Base-by-base conservation (phyloP, 2,329 filamentous ascomycete species). In the Elsinoe batatas region DNA sequence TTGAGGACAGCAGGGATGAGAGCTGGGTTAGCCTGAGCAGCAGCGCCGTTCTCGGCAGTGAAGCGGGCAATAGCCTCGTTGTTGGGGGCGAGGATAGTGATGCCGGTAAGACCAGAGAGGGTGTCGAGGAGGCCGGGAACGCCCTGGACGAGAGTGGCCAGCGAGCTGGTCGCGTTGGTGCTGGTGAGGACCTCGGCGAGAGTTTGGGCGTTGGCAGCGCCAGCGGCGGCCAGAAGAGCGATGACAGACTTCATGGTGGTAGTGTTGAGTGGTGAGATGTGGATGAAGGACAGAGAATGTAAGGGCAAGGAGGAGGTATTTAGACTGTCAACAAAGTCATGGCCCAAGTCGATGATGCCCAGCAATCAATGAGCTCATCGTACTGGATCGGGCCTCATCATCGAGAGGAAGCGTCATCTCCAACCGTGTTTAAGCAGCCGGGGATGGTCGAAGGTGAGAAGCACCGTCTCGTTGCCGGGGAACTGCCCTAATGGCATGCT, bases 31-130 rank as follows among this genome's bases (percentile, higher is more conserved):
- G 62, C 57, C 3, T 63, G 59, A 36, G 68, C 61, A 2, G 67
- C 66, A 1, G 68, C 60, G 32, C 64, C 67, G 51, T 71, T 70
- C 53, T 55, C 37, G 12, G 32, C 40, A 17, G 42, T 47, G 15
- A 74, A 61, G 20, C 38, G 44, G 44, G 60, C 53, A 38, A 76
- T 63, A 11, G 63, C 61, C 18, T 61, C 63, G 63, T 83, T 80
- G 63, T 71, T 76, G 0, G 80, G 80, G 0, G 80, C 80, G 5
- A 83, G 72, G 36, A 82, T 68, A 5, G 82, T 84, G 57, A 83
- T 55, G 58, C 71, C 70, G 33, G 60, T 64, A 1, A 65, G 61
- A 13, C 62, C 60, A 10, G 64, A 60, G 6, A 72, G 64, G 12
- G 61, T 64, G 17, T 69, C 64, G 3, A 68, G 64, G 5, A 70